Evolutionary conservation across 345 rosid species (phyloP), one percentile per base, ranked within the genome.

Genomic region (Brassica carinata): DNA sequence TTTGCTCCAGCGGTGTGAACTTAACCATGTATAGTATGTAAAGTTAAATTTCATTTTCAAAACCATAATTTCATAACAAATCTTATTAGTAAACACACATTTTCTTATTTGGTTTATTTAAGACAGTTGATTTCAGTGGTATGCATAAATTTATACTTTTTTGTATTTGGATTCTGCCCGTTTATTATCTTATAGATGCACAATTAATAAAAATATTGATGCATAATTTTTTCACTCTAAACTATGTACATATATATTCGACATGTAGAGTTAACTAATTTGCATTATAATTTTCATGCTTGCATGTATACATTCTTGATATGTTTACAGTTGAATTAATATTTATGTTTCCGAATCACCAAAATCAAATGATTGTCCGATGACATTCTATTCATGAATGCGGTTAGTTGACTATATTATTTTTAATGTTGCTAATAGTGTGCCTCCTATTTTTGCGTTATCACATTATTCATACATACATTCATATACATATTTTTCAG

Each of bases 361-460:
- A 64, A 38, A 64, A 78, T 78, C 76, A 71, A 78, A 64, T 78
- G 72, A 78, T 78, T 36, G 19, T 36, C 61, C 0, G 26, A 11
- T 72, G 61, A 64, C 48, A 78, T 72, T 72, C 81, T 76, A 65
- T 78, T 78, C 77, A 78, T 78, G 81, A 53, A 72, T 65, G 72
- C 67, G 3, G 43, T 36, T 64, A 71, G 81, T 78, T 78, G 81
- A 78, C 77, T 78, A 26, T 63, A 1, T n/a, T 0, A 26, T 64
- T 51, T 14, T 64, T 6, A 13, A 61, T 48, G 76, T 34, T 62
- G 70, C 69, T 15, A 61, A 53, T 55, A n/a, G 61, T 78, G 14
- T 72, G 67, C 34, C 27, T 55, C 77, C 73, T 72, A 65, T 36
- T 78, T 64, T 64, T 30, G 66, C 76, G 81, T 53, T 64, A 64